Evolutionary conservation across 2,329 filamentous ascomycete genomes (phyloP), one percentile per base, ranked within the genome.

Genomic region (Penicillium sp.): DNA sequence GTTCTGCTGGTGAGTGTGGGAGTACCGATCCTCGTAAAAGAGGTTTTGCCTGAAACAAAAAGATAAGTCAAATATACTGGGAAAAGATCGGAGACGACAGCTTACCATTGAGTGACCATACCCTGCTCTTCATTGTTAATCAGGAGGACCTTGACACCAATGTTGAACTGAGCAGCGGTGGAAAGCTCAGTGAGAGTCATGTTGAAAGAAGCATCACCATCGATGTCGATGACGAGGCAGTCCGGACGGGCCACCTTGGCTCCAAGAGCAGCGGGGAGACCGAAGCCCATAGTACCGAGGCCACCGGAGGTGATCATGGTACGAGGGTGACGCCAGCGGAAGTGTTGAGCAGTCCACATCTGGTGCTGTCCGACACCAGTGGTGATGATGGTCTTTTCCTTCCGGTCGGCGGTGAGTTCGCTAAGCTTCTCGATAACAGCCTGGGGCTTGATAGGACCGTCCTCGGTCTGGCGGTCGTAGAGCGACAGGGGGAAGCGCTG

Each of bases 271-370:
- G 92, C 90, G 25, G 94, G 94, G 43, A 99, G 85, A 72, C 94
- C 94, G 78, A 85, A 97, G 57, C 94, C 94, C 94, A 97, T 97
- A 19, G 91, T 95, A 60, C 92, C 92, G 19, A 97, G 86, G 73
- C 94, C 94, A 75, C 94, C 94, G 1, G 92, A 97, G 33, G 93
- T 97, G 78, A 99, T 89, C 89, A 97, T 95, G 61, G 90, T 90
- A 65, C 94, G 87, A 33, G 94, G 93, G 69, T 92, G 79, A 62
- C 91, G 85, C 93, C 94, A 97, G 69, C 92, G 86, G 86, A 92
- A 97, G 81, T 96, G 92, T 79, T 97, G 93, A 5, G 92, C 94
- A 27, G 90, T 84, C 94, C 93, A 97, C 94, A 97, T 97, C 77
- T 99, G 93, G 79, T 97, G 93, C 77, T 97, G 94, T 41, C 94